These are phyloP conservation scores for Rhizophagus prolifer DNA, from an alignment of 192 early-diverging fungal species.

Conservation along the genomic window DNA sequence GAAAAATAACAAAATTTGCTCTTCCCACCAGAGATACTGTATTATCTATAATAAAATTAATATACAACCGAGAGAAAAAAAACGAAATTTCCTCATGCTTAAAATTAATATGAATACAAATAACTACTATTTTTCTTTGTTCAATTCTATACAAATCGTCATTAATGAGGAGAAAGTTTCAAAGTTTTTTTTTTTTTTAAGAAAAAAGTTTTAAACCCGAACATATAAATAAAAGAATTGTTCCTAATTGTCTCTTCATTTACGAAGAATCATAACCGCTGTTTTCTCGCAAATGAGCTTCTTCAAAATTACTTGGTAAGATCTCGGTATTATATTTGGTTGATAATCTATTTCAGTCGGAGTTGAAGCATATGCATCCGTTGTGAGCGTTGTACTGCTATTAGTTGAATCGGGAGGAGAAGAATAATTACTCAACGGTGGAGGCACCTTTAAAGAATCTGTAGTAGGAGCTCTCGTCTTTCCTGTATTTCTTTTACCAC, in stretches of 20 bases:
- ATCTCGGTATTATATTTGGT: neutral
- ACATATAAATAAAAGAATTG: neutral
- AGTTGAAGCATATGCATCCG: neutral
- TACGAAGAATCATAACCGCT: neutral
- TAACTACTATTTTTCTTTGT: too few relatives aligned
- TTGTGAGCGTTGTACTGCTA: neutral
- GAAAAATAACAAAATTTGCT: too few relatives aligned
- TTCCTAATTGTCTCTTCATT: neutral
- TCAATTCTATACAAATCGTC: too few relatives aligned
- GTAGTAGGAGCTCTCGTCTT: neutral
- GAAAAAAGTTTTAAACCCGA: too few relatives aligned
- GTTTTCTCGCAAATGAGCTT: neutral
- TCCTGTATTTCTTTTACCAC: neutral
- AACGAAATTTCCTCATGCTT: too few relatives aligned
- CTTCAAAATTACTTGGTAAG: neutral
- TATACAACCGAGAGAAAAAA: too few relatives aligned
- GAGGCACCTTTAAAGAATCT: slow-evolving; percentile 16
- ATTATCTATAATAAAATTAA: too few relatives aligned
- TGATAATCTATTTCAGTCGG: neutral
- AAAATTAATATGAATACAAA: too few relatives aligned
- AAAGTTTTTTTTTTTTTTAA: too few relatives aligned
- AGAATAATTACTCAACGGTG: neutral
- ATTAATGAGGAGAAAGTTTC: too few relatives aligned
- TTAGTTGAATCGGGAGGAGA: neutral
- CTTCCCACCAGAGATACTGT: too few relatives aligned